Evolutionary conservation across 2,329 filamentous ascomycete species (phyloP), one percentile per base, ranked within the genome.

Genomic region (Penicillium sp.): DNA sequence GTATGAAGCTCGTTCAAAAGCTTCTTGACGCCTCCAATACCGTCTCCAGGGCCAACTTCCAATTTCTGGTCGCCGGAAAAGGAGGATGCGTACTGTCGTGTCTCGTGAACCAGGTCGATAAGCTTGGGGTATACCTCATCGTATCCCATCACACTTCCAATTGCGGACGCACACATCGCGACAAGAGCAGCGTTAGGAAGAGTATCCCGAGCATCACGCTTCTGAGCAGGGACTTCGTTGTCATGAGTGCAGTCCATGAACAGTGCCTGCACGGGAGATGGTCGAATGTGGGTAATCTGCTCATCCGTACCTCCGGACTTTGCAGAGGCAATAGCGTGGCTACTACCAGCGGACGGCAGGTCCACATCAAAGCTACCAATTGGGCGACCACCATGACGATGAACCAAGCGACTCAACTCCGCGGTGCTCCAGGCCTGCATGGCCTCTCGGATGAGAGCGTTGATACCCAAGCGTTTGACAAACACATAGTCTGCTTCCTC

Each of bases 171-270:
- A 74, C 96, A 99, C 93, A 99, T 97, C 70, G 88, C 90, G 37
- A 98, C 93, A 4, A 99, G 82, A 5, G 95, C 95, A 50, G 93
- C 93, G 69, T 96, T 98, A 8, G 96, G 91, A 10, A 99, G 82
- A 0, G 95, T 98, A 72, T 99, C 96, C 58, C 92, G 86, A 51
- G 93, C 93, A 72, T 97, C 93, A 42, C 96, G 85, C 76, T 97
- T 97, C 75, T 99, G 93, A 1, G 93, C 91, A 0, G 95, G 95
- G 2, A 92, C 90, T 77, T 99, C 93, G 67, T 99, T 99, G 77
- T 99, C 95, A 74, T 99, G 95, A 0, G 96, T 99, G 75, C 96
- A 99, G 73, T 99, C 96, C 92, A 98, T 98, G 76, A 99, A 97
- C 1, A 99, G 80, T 1, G 93, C 95, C 64, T 96, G 93, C 0